Percentiles rank a stretch among this genome's conserved stretches.
Evolutionary conservation across 2,329 filamentous ascomycete species (phyloP).

Genomic region (Chaetomiaceae sp.): DNA sequence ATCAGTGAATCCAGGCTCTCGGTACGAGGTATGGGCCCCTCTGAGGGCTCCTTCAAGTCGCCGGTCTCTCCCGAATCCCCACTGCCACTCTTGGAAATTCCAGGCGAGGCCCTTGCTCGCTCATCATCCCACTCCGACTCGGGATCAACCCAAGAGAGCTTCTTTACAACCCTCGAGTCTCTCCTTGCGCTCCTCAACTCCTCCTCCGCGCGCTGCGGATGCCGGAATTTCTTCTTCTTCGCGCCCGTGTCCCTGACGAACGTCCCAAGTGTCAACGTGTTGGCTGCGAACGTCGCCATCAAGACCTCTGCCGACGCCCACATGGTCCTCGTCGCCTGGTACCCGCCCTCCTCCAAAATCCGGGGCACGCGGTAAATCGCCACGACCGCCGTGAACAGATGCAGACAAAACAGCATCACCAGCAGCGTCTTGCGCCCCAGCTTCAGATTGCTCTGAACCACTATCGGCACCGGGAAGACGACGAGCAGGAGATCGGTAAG

Average conservation of each 20-base stretch:
- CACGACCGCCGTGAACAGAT: constrained; percentile 69
- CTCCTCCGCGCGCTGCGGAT: constrained; percentile 37
- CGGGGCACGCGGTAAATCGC: constrained; percentile 74
- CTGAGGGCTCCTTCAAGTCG: background rate
- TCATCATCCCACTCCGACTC: constrained; percentile 5
- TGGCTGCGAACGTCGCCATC: constrained; percentile 80
- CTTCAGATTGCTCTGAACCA: constrained; percentile 70
- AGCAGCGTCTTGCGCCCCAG: constrained; percentile 74
- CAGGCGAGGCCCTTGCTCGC: too few relatives aligned
- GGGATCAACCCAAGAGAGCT: constrained; percentile 1
- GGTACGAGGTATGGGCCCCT: constrained; percentile 3
- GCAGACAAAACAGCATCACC: constrained; percentile 74
- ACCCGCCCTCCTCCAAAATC: constrained; percentile 64
- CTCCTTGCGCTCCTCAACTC: background rate
- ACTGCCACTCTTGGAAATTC: background rate
- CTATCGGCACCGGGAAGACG: constrained; percentile 83
- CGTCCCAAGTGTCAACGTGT: constrained; percentile 82
- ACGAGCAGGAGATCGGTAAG: constrained; percentile 84
- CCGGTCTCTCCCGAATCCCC: background rate
- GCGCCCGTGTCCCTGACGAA: constrained; percentile 86
- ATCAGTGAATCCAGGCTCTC: constrained; percentile 27
- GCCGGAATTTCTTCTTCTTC: constrained; percentile 81
- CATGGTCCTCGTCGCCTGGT: constrained; percentile 82
- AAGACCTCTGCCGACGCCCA: constrained; percentile 86
- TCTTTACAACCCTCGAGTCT: background rate